Percentiles rank a stretch among this genome's conserved stretches.
These are phyloP conservation scores for Candida boidinii DNA, from an alignment of 805 yeast genomes.

Conservation along the genomic window DNA sequence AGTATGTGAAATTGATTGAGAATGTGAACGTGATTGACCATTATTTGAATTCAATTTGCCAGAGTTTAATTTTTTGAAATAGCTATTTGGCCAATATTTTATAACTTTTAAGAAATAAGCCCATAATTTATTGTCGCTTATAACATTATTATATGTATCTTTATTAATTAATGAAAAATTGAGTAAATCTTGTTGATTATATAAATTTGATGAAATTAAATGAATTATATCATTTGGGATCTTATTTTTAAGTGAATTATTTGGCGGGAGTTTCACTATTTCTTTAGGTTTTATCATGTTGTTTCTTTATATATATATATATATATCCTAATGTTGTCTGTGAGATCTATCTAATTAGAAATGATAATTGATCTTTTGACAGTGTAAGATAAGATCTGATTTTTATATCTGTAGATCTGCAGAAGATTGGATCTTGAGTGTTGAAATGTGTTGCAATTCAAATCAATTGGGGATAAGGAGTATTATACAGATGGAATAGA, in stretches of 20 bases:
- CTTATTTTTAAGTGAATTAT: background rate
- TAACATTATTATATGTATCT: slow-evolving; percentile 14
- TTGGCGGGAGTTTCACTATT: background rate
- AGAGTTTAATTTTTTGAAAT: background rate
- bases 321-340: no score
- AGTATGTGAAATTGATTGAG: background rate
- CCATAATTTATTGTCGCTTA: slow-evolving; percentile 18
- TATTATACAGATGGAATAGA: no score
- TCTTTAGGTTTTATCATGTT: no score
- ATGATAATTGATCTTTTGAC: no score
- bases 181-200: slow-evolving; percentile 17
- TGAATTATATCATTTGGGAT: slow-evolving; percentile 6
- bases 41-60: background rate
- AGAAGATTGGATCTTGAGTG: no score
- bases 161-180: slow-evolving; percentile 20
- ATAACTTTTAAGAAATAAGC: slow-evolving; percentile 9
- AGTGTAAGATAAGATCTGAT: no score
- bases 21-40: background rate
- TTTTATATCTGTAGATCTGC: no score
- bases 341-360: no score
- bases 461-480: no score
- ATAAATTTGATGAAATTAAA: slow-evolving; percentile 13
- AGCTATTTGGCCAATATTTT: background rate
- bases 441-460: no score
- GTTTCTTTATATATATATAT: no score